Evolutionary conservation across 2,329 filamentous ascomycete genomes (phyloP), one percentile per base, ranked within the genome.

Genomic region (Westerdykella aurantiaca): DNA sequence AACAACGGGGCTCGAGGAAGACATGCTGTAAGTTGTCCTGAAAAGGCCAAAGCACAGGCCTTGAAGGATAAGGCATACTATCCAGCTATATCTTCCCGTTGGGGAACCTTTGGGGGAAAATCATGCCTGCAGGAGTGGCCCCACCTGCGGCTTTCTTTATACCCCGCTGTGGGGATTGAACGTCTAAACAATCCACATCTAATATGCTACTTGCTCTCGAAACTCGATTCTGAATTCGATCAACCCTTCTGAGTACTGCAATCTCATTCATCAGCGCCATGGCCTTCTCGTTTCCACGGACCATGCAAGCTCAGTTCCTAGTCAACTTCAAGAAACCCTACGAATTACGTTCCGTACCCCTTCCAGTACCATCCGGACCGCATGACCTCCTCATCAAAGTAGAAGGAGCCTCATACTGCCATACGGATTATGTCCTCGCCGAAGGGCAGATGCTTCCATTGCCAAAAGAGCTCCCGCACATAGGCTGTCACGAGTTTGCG

Each of bases 391-490:
- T 75, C 14, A 67, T 75, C 53, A 66, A 66, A 44, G 71, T 75
- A 31, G 65, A 69, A 38, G 72, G 72, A 5, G 71, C 70, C 9
- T 73, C 70, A 1, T 75, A 74, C 50, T 74, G 70, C 55, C 72
- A 74, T 50, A 74, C 70, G 10, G 68, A 71, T 41, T 61, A 55
- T 21, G 62, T 69, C 7, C 55, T 71, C 14, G 62, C 66, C 23
- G 47, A 61, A 31, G 67, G 67, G 12, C 50, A 60, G 31, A 61
- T 69, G 59, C 54, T 52, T 6, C 56, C 53, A 1, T 48, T 63
- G 22, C 69, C 71, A 1, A 60, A 61, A 1, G 51, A 50, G 4
- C 68, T 73, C 39, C 72, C 72, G 6, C 71, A 72, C 48, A 55
- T 73, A 31, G 67, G 70, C 31, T 69, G 66, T 42, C 71, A 74